Conservation (phyloP, 2,329 filamentous ascomycete genomes). For the Aspergillus sp. region DNA sequence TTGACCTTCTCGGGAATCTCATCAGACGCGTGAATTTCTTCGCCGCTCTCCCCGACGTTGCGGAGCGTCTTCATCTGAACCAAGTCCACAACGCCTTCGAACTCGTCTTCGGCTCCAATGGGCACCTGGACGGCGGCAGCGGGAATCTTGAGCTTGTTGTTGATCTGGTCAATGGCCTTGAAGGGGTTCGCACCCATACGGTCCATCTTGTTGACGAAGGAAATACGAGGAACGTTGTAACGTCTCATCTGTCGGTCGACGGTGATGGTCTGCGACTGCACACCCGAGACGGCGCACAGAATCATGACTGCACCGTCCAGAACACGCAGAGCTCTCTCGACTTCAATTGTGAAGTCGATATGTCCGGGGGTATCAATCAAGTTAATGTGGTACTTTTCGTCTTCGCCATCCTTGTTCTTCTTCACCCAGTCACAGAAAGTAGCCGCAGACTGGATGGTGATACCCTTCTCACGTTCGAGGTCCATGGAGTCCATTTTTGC, state of each 20-base stretch:
- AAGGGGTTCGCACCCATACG: constrained; percentile 97
- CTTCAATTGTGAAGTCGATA: constrained; percentile 98
- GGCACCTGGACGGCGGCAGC: constrained; percentile 92
- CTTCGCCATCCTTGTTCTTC: constrained; percentile 65
- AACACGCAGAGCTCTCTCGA: constrained; percentile 89
- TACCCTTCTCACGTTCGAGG: constrained; percentile 93
- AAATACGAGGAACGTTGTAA: constrained; percentile 92
- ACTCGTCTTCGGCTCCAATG: constrained; percentile 85
- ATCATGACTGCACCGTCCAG: constrained; percentile 98
- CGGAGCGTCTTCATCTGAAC: constrained; percentile 90
- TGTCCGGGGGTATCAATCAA: constrained; percentile 97
- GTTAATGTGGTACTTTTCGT: constrained; percentile 94
- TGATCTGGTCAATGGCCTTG: constrained; percentile 97
- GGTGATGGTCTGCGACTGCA: constrained; percentile 96
- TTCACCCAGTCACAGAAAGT: constrained; percentile 98
- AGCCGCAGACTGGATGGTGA: constrained; percentile 96
- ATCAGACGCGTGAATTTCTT: constrained; percentile 66
- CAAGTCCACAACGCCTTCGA: constrained; percentile 86
- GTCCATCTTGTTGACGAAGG: constrained; percentile 99
- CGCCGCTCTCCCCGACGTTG: constrained; percentile 77
- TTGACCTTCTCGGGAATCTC: constrained; percentile 76
- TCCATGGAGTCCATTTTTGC: constrained; percentile 99
- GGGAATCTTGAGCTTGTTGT: constrained; percentile 85
- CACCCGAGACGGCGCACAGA: constrained; percentile 91
- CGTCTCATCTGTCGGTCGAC: constrained; percentile 98